These are phyloP conservation scores for Colletotrichum trifolii DNA, from an alignment of 2,329 filamentous ascomycete genomes.

Conservation along the genomic window DNA sequence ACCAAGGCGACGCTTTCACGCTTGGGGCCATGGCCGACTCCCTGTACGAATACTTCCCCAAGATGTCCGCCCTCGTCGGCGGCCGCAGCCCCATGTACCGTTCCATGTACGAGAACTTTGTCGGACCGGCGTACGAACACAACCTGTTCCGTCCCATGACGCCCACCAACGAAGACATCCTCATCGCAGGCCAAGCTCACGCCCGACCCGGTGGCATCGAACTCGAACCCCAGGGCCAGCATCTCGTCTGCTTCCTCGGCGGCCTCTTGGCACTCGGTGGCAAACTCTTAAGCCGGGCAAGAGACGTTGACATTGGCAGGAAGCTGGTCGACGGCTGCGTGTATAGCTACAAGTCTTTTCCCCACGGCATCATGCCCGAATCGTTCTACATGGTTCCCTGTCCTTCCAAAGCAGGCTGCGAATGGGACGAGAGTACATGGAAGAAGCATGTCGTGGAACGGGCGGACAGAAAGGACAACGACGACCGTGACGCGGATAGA, in stretches of 20 bases:
- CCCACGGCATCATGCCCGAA: conserved; percentile 70
- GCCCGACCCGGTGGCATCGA: conserved; percentile 53
- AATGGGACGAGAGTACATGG: conserved; percentile 48
- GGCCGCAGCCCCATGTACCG: conserved; percentile 71
- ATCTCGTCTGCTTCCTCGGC: conserved; percentile 77
- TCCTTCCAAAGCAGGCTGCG: conserved; percentile 39
- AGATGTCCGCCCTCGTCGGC: conserved; percentile 73
- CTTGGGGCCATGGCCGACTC: conserved; percentile 67
- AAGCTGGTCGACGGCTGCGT: conserved; percentile 65
- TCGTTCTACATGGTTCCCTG: conserved; percentile 60
- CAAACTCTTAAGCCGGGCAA: conserved; percentile 63
- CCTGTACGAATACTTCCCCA: conserved; percentile 70
- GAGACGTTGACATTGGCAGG: conserved; percentile 58
- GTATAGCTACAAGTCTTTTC: conserved; percentile 67
- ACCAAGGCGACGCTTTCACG: conserved; percentile 55
- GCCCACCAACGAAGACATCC: conserved; percentile 68
- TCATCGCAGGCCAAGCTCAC: conserved; percentile 63
- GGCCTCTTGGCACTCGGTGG: conserved; percentile 77
- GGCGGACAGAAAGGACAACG: conserved; percentile 28
- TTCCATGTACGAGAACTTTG: conserved; percentile 70
- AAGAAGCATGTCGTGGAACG: conserved; percentile 44
- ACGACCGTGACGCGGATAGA: conserved; percentile 43
- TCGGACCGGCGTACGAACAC: conserved; percentile 69
- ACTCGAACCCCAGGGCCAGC: conserved; percentile 59
- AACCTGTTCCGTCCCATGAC: conserved; percentile 78